These are phyloP conservation scores for Cylindrodendrum hubeiense DNA, from an alignment of 2,329 filamentous ascomycete species.

Conservation along the genomic window DNA sequence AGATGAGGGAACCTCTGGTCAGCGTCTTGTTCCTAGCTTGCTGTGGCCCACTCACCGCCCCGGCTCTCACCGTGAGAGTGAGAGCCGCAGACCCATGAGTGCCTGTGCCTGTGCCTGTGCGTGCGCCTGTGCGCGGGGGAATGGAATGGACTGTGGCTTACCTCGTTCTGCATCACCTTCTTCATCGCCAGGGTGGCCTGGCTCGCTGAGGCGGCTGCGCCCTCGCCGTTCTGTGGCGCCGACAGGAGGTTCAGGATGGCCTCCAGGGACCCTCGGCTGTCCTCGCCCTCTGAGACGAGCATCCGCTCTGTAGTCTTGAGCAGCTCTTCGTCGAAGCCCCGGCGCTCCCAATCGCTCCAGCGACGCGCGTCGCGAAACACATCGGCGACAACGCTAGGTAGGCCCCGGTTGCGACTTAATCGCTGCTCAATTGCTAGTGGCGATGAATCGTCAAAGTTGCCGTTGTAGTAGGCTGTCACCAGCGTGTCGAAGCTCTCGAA, in stretches of 20 bases:
- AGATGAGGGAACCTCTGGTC: neutral
- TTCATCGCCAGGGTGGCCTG: constrained; percentile 15
- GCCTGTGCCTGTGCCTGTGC: too few species aligned
- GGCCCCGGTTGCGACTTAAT: constrained; percentile 17
- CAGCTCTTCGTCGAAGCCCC: constrained; percentile 16
- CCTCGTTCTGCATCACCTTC: constrained; percentile 17
- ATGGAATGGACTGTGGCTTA: constrained; percentile 4
- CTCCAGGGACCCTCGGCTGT: constrained; percentile 4
- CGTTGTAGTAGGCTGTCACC: constrained; percentile 19
- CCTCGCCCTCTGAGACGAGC: constrained; percentile 17
- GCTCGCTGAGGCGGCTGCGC: neutral
- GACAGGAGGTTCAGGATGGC: constrained; percentile 3
- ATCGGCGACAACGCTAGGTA: constrained; percentile 12
- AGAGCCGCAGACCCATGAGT: too few species aligned
- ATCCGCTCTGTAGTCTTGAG: constrained; percentile 19
- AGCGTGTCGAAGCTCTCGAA: constrained; percentile 22
- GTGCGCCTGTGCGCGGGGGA: too few species aligned
- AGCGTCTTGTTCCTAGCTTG: neutral
- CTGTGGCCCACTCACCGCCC: neutral
- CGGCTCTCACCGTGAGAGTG: too few species aligned
- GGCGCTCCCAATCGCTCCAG: constrained; percentile 20
- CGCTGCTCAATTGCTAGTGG: constrained; percentile 16
- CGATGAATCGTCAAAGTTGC: constrained; percentile 18
- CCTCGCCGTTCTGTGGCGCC: constrained; percentile 5
- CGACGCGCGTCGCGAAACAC: constrained; percentile 15